Evolutionary conservation across 345 rosid species (phyloP), one percentile per base, ranked within the genome.

Genomic region (Rhodamnia rubescens): DNA sequence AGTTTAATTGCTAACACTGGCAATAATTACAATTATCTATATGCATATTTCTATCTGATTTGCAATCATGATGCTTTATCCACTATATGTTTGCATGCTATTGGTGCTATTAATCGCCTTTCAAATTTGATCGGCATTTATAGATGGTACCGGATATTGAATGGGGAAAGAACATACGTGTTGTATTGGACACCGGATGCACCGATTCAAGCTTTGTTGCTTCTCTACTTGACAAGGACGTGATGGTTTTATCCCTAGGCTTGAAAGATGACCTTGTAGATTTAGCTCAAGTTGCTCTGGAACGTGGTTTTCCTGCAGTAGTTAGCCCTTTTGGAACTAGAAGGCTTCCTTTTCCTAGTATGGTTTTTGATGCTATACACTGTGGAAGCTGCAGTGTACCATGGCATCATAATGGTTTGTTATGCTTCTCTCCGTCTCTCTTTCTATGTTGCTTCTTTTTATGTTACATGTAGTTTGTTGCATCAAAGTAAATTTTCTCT

Each of bases 81-180:
- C 15, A 11, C 64, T n/a, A 24, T 83, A 32, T 56, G 75, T 56
- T 56, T 83, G 61, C 84, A 53, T 18, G 44, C 27, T 58, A 47
- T 11, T 24, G 22, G 4, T 82, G 84, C 84, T 82, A 26, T 58
- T 74, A 85, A 85, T 84, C 85, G 80, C 84, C 74, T 83, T 69
- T 88, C 81, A 81, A 87, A 81, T 88, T 91, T 89, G 85, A 88
- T 90, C 78, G 87, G 85, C 86, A 88, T 88, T 92, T 85, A 86
- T 92, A 97, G 99, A 95, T 95, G 98, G 99, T 97, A 86, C 99
- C 98, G 83, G 99, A 97, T 88, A 95, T 97, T 85, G 98, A 95
- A 92, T 97, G 99, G 99, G 99, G 99, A 83, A 97, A 95, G 94
- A 97, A 97, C 90, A 92, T 95, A 55, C 98, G 95, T 86, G 89